Evolutionary conservation across 2,329 filamentous ascomycete genomes (phyloP), one percentile per base, ranked within the genome.

Genomic region (Aspergillus tubingensis): DNA sequence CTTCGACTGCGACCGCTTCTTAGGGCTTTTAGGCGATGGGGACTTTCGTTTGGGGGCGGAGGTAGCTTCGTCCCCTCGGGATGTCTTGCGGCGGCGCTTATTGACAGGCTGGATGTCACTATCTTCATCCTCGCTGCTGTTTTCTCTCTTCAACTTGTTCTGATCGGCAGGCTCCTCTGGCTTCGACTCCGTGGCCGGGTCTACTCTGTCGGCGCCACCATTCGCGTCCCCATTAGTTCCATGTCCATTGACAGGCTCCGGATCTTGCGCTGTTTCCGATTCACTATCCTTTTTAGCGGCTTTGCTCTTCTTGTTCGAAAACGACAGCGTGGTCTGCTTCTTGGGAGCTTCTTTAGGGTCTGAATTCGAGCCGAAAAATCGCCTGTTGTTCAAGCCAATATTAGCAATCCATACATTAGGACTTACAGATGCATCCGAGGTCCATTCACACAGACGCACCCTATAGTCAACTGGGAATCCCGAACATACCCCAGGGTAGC

Each of bases 401-500:
- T 57, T 36, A 62, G 59, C 36, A n/a, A 11, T 5, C 3, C 17
- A 32, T 17, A 30, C 10, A 49, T 6, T 10, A 39, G 3, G 13
- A 25, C 32, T 25, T 13, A 30, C 43, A 38, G 17, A 54, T 19
- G 19, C 38, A 53, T 25, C 36, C 30, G 41, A 27, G 39, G 10
- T 23, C 39, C 25, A 38, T 10, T 41, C 41, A 50, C 53, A 55
- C 52, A 54, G 62, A 76, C 81, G 77, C 86, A 92, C 90, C 88
- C 85, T 76, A 94, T 80, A 68, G 88, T 91, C 73, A 84, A 86
- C 81, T 94, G 91, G 65, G 83, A 83, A 70, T 87, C 80, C 78
- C 86, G 88, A 64, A 94, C 92, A 80, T 95, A 96, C 92, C 91
- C 91, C 76, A 96, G 80, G 62, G 91, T 96, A 70, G 90, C 87